A percentile compares a stretch with the other conserved stretches of the same genome.
phyloP scores from a whole-genome alignment of 192 early-diverging fungal genomes.

The Podila minutissima region DNA sequence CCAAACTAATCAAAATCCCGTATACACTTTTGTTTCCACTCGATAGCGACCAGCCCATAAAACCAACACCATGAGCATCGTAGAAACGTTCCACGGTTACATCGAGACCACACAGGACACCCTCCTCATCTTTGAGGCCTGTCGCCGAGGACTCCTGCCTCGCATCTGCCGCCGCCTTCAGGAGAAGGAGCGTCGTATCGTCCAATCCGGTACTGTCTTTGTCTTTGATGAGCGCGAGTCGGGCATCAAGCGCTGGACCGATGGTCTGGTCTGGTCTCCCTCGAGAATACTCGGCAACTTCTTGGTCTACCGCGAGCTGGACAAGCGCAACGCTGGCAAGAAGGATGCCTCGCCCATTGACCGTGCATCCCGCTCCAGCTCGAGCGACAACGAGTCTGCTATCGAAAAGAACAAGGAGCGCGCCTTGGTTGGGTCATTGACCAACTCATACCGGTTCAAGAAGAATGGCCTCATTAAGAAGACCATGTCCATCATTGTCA shows the following conservation, averaged over 20 bases:
- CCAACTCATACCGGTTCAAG: constrained; percentile 68
- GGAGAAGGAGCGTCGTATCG: constrained; percentile 74
- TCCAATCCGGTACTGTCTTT: constrained; percentile 79
- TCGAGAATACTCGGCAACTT: constrained; percentile 86
- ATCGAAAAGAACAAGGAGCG: constrained; percentile 60
- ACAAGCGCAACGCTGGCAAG: constrained; percentile 56
- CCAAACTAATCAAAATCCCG: neutral
- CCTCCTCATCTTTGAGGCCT: constrained; percentile 82
- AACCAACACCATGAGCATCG: constrained; percentile 49
- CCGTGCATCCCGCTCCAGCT: constrained; percentile 24
- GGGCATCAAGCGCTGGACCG: constrained; percentile 89
- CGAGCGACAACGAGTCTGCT: constrained; percentile 32
- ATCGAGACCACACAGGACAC: constrained; percentile 82
- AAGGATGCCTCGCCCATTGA: constrained; percentile 59
- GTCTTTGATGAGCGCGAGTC: constrained; percentile 89
- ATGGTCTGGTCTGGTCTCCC: constrained; percentile 84
- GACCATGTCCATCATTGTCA: constrained; percentile 78
- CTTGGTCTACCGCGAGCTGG: constrained; percentile 82
- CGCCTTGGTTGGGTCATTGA: constrained; percentile 62
- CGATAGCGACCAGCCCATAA: neutral
- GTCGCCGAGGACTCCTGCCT: constrained; percentile 71
- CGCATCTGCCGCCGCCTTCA: constrained; percentile 76
- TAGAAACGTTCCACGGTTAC: constrained; percentile 70
- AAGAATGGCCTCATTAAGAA: constrained; percentile 78
- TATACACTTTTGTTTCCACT: neutral